A percentile compares a stretch with the other conserved stretches of the same genome.
Conservation (phyloP, 768 basidiomycete species). For the Amanita rubescens region DNA sequence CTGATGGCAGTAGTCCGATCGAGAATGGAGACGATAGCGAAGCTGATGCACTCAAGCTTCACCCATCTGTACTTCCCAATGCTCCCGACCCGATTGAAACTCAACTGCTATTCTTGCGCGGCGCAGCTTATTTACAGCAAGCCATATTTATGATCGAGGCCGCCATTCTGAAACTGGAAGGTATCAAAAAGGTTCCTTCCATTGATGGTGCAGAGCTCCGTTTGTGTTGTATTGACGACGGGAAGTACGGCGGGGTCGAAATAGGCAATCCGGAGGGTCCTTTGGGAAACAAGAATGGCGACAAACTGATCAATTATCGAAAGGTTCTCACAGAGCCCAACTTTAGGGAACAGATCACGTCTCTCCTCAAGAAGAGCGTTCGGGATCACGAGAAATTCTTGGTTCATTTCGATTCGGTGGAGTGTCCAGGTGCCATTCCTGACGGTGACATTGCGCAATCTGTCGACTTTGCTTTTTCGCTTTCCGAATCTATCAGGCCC, state of each 20-base stretch:
- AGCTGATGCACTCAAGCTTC: slow-evolving; percentile 46
- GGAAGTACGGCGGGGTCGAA: slow-evolving; percentile 79
- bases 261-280: slow-evolving; percentile 78
- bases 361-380: slow-evolving; percentile 63
- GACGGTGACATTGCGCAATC: slow-evolving; percentile 43
- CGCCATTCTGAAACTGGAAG: slow-evolving; percentile 65
- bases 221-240: slow-evolving; percentile 67
- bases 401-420: slow-evolving; percentile 73
- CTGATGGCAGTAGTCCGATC: slow-evolving; percentile 52
- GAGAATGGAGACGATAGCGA: slow-evolving; percentile 44
- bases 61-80: slow-evolving; percentile 67
- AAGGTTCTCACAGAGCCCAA: slow-evolving; percentile 42
- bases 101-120: slow-evolving; percentile 77
- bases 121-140: slow-evolving; percentile 76
- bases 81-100: slow-evolving; percentile 85
- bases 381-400: slow-evolving; percentile 85
- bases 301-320: slow-evolving; percentile 61
- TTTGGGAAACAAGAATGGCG: slow-evolving; percentile 48
- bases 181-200: slow-evolving; percentile 47
- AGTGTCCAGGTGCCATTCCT: slow-evolving; percentile 28
- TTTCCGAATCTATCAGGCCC: slow-evolving; percentile 62
- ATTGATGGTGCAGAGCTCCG: slow-evolving; percentile 70
- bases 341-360: slow-evolving; percentile 54
- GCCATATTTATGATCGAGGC: slow-evolving; percentile 69
- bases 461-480: slow-evolving; percentile 59